Evolutionary conservation across 2,329 filamentous ascomycete species (phyloP).

Genomic region (Trichoderma sp.): DNA sequence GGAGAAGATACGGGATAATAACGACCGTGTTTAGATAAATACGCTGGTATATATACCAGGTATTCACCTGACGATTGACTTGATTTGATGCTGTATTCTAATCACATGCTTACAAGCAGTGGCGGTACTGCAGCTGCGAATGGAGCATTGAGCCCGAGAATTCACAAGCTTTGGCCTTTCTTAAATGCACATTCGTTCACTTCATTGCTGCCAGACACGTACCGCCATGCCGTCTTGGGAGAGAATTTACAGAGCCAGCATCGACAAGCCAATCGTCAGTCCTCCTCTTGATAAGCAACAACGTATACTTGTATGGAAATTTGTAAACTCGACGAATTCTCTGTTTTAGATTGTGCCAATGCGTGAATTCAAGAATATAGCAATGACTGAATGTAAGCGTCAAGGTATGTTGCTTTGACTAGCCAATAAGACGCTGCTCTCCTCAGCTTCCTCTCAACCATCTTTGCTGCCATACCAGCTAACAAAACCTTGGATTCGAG

Average conservation of each 20-base stretch:
- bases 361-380: no score
- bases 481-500: background rate
- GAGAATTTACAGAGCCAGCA: constrained; percentile 51
- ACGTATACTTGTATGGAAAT: background rate
- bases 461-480: background rate
- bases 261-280: constrained; percentile 52
- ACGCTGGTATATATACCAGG: background rate
- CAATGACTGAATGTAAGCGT: no score
- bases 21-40: background rate
- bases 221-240: constrained; percentile 56
- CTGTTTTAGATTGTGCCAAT: no score
- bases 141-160: background rate
- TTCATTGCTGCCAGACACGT: constrained; percentile 64
- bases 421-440: no score
- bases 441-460: background rate
- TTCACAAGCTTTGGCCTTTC: constrained; percentile 47
- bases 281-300: constrained; percentile 1
- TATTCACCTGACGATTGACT: background rate
- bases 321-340: no score
- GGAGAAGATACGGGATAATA: background rate
- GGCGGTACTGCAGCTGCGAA: background rate
- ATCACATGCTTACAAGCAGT: background rate
- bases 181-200: constrained; percentile 60
- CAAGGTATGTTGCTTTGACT: no score
- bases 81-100: background rate